These are phyloP conservation scores for Aspergillus luchuensis DNA, from an alignment of 2,329 filamentous ascomycete genomes.

Conservation along the genomic window DNA sequence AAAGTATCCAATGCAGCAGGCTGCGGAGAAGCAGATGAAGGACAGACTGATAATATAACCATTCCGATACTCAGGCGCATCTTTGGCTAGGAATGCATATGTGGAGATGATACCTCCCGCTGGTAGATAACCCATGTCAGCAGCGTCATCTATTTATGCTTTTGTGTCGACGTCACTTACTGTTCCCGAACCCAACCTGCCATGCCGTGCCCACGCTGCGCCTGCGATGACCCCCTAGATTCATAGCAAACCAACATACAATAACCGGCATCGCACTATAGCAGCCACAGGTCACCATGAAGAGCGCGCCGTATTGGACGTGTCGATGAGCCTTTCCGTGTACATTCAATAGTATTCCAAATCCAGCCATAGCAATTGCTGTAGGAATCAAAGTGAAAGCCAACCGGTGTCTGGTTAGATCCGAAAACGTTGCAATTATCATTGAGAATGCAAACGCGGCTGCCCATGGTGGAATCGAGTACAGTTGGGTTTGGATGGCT, in stretches of 20 bases:
- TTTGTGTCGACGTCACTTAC: constrained; percentile 25
- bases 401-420: constrained; percentile 72
- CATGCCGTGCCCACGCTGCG: constrained; percentile 71
- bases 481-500: constrained; percentile 55
- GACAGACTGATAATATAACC: constrained; percentile 78
- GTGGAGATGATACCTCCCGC: constrained; percentile 78
- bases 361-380: constrained; percentile 69
- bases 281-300: constrained; percentile 75
- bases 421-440: constrained; percentile 70
- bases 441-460: constrained; percentile 79
- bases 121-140: constrained; percentile 18
- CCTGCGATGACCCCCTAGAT: constrained; percentile 71
- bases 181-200: constrained; percentile 77
- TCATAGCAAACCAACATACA: constrained; percentile 82
- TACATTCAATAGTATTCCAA: constrained; percentile 71
- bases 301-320: constrained; percentile 76
- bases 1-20: constrained; percentile 49
- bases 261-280: constrained; percentile 91
- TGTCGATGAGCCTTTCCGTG: constrained; percentile 60
- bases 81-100: constrained; percentile 66
- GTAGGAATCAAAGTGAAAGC: constrained; percentile 71
- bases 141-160: background rate
- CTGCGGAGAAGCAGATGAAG: constrained; percentile 69
- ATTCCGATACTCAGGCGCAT: constrained; percentile 68
- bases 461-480: constrained; percentile 62